Evolutionary conservation across 176 grass and related monocot species (phyloP), one percentile per base, ranked within the genome.

Genomic region (Typha latifolia): DNA sequence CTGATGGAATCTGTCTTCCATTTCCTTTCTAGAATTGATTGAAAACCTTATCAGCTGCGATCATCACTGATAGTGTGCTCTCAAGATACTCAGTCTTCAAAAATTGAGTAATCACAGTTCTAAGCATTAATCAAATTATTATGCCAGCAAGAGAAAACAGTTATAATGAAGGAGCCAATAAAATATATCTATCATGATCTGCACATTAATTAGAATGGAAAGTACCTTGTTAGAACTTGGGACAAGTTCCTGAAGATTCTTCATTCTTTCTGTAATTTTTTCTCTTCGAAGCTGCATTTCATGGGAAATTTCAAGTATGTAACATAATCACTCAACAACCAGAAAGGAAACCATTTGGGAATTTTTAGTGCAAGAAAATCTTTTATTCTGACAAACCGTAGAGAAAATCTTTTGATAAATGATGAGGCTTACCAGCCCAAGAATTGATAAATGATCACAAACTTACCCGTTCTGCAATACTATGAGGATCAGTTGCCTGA

Each of bases 401-500:
- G 37, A 10, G 8, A n/a, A 20, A 10, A 7, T 7, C 8, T 57
- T 6, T 7, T 57, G 12, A 55, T 13, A 69, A 18, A 5, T 14
- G 55, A 15, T 14, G 21, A 70, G 9, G 52, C 19, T 15, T 21
- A 53, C 14, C 3, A 53, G 14, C 3, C 5, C 14, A 53, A 14
- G 50, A 53, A 53, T 14, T 14, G 47, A 2, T 47, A n/a, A 32
- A 71, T 31, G 3, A 62, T 37, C 49, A 64, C 27, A 29, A 29
- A 79, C 76, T 55, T 53, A 79, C 77, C 32, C 77, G 21, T 32
- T 79, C 77, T 12, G 77, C 59, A 53, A 79, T 72, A 19, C 77
- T 79, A 56, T 72, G 77, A 66, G 77, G 77, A 72, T 79, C 66
- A 23, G 68, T 79, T 56, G 77, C 77, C 47, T 64, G 56, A 32